Base-by-base conservation (phyloP, 208 protist species). In the Zelonia costaricensis region DNA sequence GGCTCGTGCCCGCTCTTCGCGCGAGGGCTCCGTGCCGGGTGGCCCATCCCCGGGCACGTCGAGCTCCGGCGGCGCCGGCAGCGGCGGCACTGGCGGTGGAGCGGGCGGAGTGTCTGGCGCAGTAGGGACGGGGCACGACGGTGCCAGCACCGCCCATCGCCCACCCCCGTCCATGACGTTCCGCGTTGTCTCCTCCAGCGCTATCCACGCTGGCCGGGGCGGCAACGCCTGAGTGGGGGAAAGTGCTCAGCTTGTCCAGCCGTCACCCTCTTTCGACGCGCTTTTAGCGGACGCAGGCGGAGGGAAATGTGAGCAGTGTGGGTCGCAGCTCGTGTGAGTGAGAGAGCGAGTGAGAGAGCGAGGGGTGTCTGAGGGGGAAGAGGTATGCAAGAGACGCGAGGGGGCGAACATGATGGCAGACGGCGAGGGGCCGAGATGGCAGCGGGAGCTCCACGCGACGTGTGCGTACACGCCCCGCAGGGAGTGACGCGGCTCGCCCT, bases 111-210 rank as follows among this genome's bases (percentile, higher is more conserved):
- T 13, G 16, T 51, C 38, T 15, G 55, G 40, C 15, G 33, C 38
- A 9, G 59, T 28, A 18, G 74, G 58, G 13, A 28, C 20, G 4
- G 63, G 68, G 23, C 67, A 55, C 57, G 62, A 62, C 40, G 42
- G 22, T 38, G 28, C 22, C n/a, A 49, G 22, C 69, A 53, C 48
- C 30, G 39, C 55, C 12, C 58, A 73, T 40, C 59, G 74, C 25
- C 15, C 47, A 31, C 10, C 59, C 12, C 18, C 38, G 7, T 76
- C 74, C 45, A 72, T 76, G 74, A 76, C 74, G 31, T 80, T 81
- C 35, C 74, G 78, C 22, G 78, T 85, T 10, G 78, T 85, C 4
- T 66, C 75, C 1, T 85, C 78, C 13, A 81, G 78, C 51, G 30
- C 69, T 2, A 76, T 85, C 33, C 78, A 79, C 27, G 78, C 70